These are phyloP conservation scores for Russula emetica DNA, from an alignment of 768 basidiomycete species.

Conservation along the genomic window DNA sequence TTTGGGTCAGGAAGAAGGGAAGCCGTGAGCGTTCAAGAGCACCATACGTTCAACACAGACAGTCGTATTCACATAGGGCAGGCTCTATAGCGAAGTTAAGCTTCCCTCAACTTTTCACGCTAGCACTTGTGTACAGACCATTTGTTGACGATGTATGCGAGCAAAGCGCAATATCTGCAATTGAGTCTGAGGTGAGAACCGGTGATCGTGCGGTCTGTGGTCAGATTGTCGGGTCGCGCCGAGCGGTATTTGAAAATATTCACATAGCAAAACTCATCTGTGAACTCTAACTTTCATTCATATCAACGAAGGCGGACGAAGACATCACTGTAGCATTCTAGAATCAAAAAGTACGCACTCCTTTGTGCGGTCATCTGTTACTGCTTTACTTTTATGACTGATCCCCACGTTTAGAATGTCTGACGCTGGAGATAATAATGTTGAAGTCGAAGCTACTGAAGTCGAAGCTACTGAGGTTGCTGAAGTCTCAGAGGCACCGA, in stretches of 20 bases:
- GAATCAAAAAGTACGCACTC: constrained; percentile 31
- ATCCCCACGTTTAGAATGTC: constrained; percentile 59
- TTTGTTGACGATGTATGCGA: constrained; percentile 5
- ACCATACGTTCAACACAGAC: constrained; percentile 72
- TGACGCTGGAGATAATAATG: constrained; percentile 99
- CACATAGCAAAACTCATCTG: constrained; percentile 31
- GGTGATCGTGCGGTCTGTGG: neutral
- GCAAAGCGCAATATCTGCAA: neutral
- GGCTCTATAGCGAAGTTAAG: constrained; percentile 43
- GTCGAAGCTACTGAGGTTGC: constrained; percentile 63
- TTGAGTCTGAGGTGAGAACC: neutral
- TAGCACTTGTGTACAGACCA: constrained; percentile 16
- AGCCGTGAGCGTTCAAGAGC: constrained; percentile 16
- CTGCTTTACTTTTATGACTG: neutral
- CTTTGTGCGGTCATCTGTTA: too few species aligned
- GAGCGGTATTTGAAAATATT: constrained; percentile 51
- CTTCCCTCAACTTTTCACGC: neutral
- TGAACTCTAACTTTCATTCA: constrained; percentile 57
- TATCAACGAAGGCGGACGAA: constrained; percentile 97
- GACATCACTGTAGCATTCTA: constrained; percentile 50
- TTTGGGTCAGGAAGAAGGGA: constrained; percentile 30
- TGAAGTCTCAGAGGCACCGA: constrained; percentile 87
- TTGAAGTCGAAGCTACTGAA: constrained; percentile 56
- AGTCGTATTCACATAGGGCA: constrained; percentile 67
- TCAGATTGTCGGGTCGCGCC: constrained; percentile 40